These are phyloP conservation scores for Tulasnella sp. DNA, from an alignment of 768 basidiomycete species.

Conservation along the genomic window DNA sequence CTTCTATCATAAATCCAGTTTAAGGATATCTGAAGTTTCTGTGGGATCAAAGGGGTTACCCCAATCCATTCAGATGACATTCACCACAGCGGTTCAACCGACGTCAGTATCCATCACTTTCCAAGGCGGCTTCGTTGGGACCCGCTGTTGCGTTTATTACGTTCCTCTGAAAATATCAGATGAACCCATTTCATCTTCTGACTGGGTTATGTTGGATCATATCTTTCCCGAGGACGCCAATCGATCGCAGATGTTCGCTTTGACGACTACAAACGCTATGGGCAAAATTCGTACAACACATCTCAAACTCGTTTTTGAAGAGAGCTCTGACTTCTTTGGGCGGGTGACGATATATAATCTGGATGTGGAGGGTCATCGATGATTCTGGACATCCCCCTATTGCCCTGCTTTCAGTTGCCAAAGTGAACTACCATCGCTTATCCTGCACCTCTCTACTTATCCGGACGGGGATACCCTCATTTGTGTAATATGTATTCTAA, in stretches of 20 bases:
- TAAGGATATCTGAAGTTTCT: background rate
- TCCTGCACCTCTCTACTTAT: no score
- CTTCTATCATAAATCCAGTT: background rate
- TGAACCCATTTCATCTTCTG: constrained; percentile 24
- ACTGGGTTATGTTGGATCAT: constrained; percentile 42
- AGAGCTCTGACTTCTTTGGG: constrained; percentile 79
- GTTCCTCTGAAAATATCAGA: background rate
- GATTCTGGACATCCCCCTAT: no score
- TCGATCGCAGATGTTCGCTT: constrained; percentile 53
- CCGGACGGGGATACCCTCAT: no score
- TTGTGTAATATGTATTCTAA: no score
- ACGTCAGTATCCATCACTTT: constrained; percentile 53
- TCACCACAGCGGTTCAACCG: constrained; percentile 44
- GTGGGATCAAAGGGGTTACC: constrained; percentile 51
- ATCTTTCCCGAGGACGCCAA: constrained; percentile 77
- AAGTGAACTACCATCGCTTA: no score
- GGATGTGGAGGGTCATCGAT: constrained; percentile 7
- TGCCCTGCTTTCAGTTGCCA: no score
- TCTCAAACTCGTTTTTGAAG: constrained; percentile 61
- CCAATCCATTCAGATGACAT: constrained; percentile 60
- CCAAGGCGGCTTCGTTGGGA: constrained; percentile 80
- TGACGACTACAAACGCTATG: constrained; percentile 23
- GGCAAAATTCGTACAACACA: constrained; percentile 18
- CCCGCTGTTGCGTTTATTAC: constrained; percentile 39
- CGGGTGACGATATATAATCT: constrained; percentile 66